Evolutionary conservation across 805 yeast species (phyloP).

Genomic region (Candida krabiensis): DNA sequence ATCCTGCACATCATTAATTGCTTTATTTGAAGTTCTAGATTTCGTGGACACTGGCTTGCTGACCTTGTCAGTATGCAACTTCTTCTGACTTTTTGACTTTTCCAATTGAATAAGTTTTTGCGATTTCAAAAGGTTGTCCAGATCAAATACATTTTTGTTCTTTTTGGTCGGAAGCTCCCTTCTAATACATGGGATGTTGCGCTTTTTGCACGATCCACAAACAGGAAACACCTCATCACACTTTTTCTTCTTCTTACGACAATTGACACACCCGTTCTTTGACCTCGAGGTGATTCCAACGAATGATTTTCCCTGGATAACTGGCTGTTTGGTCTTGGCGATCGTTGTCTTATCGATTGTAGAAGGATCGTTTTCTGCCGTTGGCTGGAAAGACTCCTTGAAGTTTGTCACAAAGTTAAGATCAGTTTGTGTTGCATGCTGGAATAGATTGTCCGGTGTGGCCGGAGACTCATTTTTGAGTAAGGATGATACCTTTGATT

Average conservation of each 20-base stretch:
- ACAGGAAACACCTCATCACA: slow-evolving; percentile 49
- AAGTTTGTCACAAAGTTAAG: no score
- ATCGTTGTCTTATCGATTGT: background rate
- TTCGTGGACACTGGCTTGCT: background rate
- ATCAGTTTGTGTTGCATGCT: no score
- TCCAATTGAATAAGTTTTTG: slow-evolving; percentile 17
- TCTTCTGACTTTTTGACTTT: slow-evolving; percentile 5
- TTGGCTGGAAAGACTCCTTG: no score
- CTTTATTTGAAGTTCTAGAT: background rate
- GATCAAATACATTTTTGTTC: slow-evolving; percentile 12
- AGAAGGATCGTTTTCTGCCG: no score
- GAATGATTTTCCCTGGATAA: slow-evolving; percentile 26
- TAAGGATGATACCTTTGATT: background rate
- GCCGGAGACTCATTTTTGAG: no score
- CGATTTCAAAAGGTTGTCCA: slow-evolving; percentile 16
- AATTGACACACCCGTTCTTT: slow-evolving; percentile 38
- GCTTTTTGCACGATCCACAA: slow-evolving; percentile 42
- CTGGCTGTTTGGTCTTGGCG: slow-evolving; percentile 10
- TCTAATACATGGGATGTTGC: slow-evolving; percentile 32
- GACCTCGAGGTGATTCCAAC: slow-evolving; percentile 37
- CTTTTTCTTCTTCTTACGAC: slow-evolving; percentile 47
- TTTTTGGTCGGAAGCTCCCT: slow-evolving; percentile 11
- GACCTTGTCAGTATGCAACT: slow-evolving; percentile 1
- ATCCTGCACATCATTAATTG: background rate
- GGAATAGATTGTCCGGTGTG: no score